A percentile compares a stretch with the other conserved stretches of the same genome.
These are phyloP conservation scores for Colletotrichum sublineola DNA, from an alignment of 2,329 filamentous ascomycete genomes.

Conservation along the genomic window DNA sequence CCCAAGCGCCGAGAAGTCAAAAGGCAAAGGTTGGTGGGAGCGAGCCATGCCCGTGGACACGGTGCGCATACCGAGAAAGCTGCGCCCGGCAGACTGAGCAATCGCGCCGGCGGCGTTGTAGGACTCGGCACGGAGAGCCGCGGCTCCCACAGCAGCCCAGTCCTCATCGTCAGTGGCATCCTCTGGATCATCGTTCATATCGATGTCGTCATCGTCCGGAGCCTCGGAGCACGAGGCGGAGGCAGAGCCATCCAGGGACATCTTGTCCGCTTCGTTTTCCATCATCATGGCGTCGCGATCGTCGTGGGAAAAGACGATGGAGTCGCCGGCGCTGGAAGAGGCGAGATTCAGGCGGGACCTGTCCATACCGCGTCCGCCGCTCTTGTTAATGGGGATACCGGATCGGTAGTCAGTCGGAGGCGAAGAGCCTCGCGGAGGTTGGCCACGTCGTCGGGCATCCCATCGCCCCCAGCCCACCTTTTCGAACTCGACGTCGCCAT, in stretches of 20 bases:
- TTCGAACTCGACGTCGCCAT: slow-evolving; percentile 85
- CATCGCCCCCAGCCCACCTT: slow-evolving; percentile 98
- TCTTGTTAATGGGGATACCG: slow-evolving; percentile 70
- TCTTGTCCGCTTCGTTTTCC: slow-evolving; percentile 92
- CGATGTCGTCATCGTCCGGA: slow-evolving; percentile 73
- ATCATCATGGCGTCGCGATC: slow-evolving; percentile 76
- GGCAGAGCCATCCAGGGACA: slow-evolving; percentile 82
- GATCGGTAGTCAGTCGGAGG: slow-evolving; percentile 60
- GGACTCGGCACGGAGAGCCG: slow-evolving; percentile 79
- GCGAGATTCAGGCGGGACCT: slow-evolving; percentile 64
- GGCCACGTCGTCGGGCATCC: slow-evolving; percentile 84
- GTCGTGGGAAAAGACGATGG: slow-evolving; percentile 81
- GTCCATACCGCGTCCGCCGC: slow-evolving; percentile 58
- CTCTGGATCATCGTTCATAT: slow-evolving; percentile 81
- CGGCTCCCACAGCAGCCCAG: slow-evolving; percentile 91
- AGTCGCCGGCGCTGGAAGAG: slow-evolving; percentile 76
- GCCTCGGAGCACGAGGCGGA: slow-evolving; percentile 84
- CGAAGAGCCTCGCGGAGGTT: slow-evolving; percentile 62
- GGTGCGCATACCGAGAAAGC: slow-evolving; percentile 60
- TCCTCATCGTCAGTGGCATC: slow-evolving; percentile 96
- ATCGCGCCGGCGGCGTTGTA: slow-evolving; percentile 66
- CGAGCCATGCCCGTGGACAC: slow-evolving; percentile 69
- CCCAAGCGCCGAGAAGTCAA: slow-evolving; percentile 65
- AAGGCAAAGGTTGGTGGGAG: slow-evolving; percentile 62
- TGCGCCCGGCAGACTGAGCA: slow-evolving; percentile 62